These are phyloP conservation scores for Escallonia herrerae DNA, from an alignment of 129 eudicot species.

Conservation along the genomic window DNA sequence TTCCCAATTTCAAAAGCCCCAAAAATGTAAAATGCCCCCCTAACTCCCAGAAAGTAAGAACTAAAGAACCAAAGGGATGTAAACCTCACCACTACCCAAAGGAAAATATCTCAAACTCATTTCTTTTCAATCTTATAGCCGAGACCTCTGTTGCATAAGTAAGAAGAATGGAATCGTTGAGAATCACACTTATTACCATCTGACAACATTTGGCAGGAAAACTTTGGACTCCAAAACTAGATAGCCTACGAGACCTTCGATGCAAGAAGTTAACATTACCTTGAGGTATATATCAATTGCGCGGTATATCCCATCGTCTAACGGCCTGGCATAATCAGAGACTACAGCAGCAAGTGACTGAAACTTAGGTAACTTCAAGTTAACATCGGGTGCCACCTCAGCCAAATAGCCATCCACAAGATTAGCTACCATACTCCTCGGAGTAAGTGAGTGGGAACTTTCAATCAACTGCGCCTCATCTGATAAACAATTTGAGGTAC, in stretches of 20 bases:
- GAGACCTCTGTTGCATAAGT: no score
- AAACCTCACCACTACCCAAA: no score
- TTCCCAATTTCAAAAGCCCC: no score
- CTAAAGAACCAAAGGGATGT: no score
- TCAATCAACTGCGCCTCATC: conserved; percentile 44
- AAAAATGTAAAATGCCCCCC: no score
- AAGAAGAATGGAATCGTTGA: no score
- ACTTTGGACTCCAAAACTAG: background rate
- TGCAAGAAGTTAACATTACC: conserved; percentile 27
- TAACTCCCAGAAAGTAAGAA: no score
- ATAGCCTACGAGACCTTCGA: background rate
- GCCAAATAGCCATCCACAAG: conserved; percentile 63
- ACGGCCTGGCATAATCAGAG: conserved; percentile 56
- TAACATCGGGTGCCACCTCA: conserved; percentile 79
- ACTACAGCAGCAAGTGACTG: conserved; percentile 52
- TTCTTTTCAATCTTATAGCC: no score
- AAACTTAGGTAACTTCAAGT: conserved; percentile 53
- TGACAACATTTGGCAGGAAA: background rate
- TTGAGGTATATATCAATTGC: conserved; percentile 70
- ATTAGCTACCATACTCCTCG: conserved; percentile 61
- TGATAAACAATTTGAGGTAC: conserved; percentile 27
- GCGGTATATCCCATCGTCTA: conserved; percentile 63
- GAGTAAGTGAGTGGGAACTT: conserved; percentile 34
- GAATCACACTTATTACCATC: no score
- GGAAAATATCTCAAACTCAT: no score